Percentiles rank a stretch among this genome's conserved stretches.
Conservation (phyloP, 2,329 filamentous ascomycete genomes). For the Mycogone perniciosa region DNA sequence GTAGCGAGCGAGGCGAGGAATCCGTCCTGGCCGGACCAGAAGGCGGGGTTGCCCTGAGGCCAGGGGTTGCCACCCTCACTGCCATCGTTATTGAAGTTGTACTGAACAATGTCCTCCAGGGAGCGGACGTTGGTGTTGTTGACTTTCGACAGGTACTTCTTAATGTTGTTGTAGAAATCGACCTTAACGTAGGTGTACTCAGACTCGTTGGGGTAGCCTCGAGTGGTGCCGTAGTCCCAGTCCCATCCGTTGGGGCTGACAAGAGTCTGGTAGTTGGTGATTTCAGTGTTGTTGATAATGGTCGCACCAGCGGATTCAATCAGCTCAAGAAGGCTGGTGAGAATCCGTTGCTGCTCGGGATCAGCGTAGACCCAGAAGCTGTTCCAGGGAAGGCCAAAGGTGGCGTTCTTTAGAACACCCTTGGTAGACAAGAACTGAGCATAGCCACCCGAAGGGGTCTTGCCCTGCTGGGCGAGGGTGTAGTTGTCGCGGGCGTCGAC, state of each 20-base stretch:
- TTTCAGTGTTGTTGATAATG: slow-evolving; percentile 63
- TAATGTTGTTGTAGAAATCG: slow-evolving; percentile 59
- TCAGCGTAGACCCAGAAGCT: slow-evolving; percentile 62
- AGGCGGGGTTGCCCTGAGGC: slow-evolving; percentile 51
- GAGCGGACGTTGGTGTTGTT: slow-evolving; percentile 53
- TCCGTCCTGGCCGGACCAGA: slow-evolving; percentile 63
- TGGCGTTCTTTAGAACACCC: slow-evolving; percentile 50
- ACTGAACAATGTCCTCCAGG: slow-evolving; percentile 60
- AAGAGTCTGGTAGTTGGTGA: slow-evolving; percentile 55
- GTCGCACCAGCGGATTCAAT: slow-evolving; percentile 58
- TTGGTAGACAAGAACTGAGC: slow-evolving; percentile 48
- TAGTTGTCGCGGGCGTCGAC: slow-evolving; percentile 56
- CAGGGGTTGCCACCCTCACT: slow-evolving; percentile 60
- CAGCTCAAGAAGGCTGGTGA: slow-evolving; percentile 42
- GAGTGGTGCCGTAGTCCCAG: slow-evolving; percentile 60
- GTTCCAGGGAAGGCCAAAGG: slow-evolving; percentile 65
- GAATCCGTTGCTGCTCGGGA: slow-evolving; percentile 45
- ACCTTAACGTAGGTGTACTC: slow-evolving; percentile 69
- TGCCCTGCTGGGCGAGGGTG: slow-evolving; percentile 49
- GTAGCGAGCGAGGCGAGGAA: slow-evolving; percentile 58
- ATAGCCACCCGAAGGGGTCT: slow-evolving; percentile 52
- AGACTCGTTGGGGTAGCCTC: slow-evolving; percentile 63
- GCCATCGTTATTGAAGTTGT: slow-evolving; percentile 57
- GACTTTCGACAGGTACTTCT: slow-evolving; percentile 55
- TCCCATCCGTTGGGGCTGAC: slow-evolving; percentile 65